Conservation (phyloP, 768 basidiomycete species). For the Termitomyces sp. region DNA sequence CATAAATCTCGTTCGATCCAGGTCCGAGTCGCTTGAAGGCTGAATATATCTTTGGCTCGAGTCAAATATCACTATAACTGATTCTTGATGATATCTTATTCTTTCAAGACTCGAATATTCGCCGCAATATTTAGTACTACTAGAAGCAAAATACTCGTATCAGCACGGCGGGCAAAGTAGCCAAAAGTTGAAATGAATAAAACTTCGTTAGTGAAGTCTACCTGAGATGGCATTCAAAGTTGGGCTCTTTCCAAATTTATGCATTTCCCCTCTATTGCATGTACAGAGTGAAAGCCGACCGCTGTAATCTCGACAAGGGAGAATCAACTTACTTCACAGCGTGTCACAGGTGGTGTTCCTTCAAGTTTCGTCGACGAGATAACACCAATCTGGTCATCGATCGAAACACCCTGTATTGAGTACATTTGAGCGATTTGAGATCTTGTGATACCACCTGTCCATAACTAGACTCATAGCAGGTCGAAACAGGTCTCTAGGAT, state of each 20-base stretch:
- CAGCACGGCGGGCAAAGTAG: neutral
- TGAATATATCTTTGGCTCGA: no score
- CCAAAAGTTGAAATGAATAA: no score
- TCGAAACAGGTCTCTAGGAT: neutral
- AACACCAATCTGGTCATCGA: neutral
- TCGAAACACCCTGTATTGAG: no score
- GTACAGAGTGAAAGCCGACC: no score
- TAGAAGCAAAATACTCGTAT: neutral
- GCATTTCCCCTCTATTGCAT: no score
- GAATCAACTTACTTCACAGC: neutral
- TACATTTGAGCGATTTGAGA: neutral
- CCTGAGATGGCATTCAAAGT: neutral
- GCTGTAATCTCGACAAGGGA: no score
- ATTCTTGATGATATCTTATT: neutral
- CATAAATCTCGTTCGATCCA: neutral
- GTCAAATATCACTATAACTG: neutral
- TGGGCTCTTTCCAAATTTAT: neutral
- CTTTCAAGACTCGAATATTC: neutral
- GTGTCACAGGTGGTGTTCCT: neutral
- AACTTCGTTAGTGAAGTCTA: neutral
- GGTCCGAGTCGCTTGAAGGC: neutral
- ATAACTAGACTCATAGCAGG: neutral
- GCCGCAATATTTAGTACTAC: neutral
- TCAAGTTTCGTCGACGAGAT: neutral
- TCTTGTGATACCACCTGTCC: neutral